These are phyloP conservation scores for Lentinula aciculospora DNA, from an alignment of 768 basidiomycete species.

Conservation along the genomic window DNA sequence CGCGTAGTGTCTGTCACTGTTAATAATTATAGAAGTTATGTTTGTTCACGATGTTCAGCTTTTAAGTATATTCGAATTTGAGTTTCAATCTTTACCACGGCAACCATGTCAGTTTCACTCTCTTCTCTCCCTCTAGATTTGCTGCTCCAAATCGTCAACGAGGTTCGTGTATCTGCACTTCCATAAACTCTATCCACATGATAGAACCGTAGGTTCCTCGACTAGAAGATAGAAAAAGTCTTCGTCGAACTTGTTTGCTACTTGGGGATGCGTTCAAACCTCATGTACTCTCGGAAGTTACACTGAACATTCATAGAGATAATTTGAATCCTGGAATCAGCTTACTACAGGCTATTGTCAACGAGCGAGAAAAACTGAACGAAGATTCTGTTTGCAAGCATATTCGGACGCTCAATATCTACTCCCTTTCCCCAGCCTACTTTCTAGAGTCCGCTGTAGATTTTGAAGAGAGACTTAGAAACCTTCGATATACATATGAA, in stretches of 20 bases:
- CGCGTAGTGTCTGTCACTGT: no score
- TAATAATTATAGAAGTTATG: no score
- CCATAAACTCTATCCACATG: neutral
- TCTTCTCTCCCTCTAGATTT: neutral
- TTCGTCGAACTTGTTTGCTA: neutral
- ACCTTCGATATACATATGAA: neutral
- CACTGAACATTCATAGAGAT: neutral
- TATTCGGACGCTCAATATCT: neutral
- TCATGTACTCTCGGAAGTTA: neutral
- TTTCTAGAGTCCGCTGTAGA: neutral
- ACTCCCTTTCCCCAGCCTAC: neutral
- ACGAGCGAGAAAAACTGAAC: neutral
- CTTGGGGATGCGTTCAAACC: neutral
- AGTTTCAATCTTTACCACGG: no score
- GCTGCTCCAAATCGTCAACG: neutral
- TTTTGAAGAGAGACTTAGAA: neutral
- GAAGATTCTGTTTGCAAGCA: neutral
- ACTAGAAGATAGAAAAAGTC: slow-evolving; percentile 1
- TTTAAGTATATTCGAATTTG: no score
- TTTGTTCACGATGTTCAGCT: no score
- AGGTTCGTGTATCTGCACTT: neutral
- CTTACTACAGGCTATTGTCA: neutral
- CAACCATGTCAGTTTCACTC: neutral
- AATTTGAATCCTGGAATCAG: neutral
- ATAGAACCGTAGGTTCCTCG: neutral